A percentile compares a stretch with the other conserved stretches of the same genome.
These are phyloP conservation scores for Groenewaldozyma sp. DNA, from an alignment of 1,139 yeast species.

Conservation along the genomic window DNA sequence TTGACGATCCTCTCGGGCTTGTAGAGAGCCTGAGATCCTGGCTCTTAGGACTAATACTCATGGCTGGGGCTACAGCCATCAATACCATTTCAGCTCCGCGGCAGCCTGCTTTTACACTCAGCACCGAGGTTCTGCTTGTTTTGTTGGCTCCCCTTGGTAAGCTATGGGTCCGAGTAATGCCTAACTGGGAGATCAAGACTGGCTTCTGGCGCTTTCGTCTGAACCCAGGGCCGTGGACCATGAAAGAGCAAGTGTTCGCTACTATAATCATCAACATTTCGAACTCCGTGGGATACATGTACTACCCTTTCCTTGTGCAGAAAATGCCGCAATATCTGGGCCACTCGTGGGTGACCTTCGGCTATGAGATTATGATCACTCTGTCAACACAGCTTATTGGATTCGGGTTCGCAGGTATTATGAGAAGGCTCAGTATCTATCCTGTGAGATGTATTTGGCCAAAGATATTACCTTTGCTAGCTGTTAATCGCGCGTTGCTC, in stretches of 20 bases:
- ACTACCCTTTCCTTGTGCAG: slow-evolving; percentile 21
- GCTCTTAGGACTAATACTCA: slow-evolving; percentile 45
- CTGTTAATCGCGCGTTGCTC: slow-evolving; percentile 45
- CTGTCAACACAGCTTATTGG: slow-evolving; percentile 52
- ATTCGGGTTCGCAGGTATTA: slow-evolving; percentile 53
- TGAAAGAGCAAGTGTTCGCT: slow-evolving; percentile 59
- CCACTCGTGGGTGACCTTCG: slow-evolving; percentile 38
- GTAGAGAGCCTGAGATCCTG: slow-evolving; percentile 52
- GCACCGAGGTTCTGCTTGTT: slow-evolving; percentile 44
- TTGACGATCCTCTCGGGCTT: slow-evolving; percentile 35
- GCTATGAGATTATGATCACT: slow-evolving; percentile 43
- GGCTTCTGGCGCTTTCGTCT: slow-evolving; percentile 34
- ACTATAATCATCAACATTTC: slow-evolving; percentile 27
- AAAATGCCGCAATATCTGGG: slow-evolving; percentile 33
- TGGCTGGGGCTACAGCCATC: slow-evolving; percentile 44
- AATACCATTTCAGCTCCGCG: slow-evolving; percentile 51
- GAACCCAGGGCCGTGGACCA: slow-evolving; percentile 56
- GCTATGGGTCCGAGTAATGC: slow-evolving; percentile 34
- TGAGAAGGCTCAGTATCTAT: slow-evolving; percentile 48
- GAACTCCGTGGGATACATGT: slow-evolving; percentile 36
- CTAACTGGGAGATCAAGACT: slow-evolving; percentile 40
- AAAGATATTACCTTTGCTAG: slow-evolving; percentile 43
- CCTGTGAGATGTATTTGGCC: slow-evolving; percentile 55
- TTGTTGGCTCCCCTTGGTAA: slow-evolving; percentile 47
- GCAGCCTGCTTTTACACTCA: slow-evolving; percentile 40